A percentile compares a stretch with the other conserved stretches of the same genome.
phyloP scores from a whole-genome alignment of 202 grass and related monocot species.

The Panicum hallii region DNA sequence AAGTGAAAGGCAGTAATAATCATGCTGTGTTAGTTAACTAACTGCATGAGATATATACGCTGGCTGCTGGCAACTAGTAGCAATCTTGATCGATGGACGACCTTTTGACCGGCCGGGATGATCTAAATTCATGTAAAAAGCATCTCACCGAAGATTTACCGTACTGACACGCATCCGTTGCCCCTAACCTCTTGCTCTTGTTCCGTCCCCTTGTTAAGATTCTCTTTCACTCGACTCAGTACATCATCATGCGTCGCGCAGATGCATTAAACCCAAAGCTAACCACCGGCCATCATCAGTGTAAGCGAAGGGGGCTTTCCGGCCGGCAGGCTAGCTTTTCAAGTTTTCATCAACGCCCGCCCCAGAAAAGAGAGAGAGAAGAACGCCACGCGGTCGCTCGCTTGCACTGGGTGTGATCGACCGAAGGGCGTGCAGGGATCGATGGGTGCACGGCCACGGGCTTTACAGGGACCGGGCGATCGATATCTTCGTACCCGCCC shows the following conservation, averaged over 20 bases:
- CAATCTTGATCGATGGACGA: neutral
- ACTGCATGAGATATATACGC: neutral
- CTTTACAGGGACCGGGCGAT: neutral
- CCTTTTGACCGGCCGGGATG: too few species aligned
- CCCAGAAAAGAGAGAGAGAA: neutral
- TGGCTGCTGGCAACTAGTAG: neutral
- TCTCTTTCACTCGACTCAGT: neutral
- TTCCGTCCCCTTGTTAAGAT: slow-evolving; percentile 26
- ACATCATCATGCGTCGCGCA: neutral
- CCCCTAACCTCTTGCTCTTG: neutral
- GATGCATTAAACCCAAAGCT: slow-evolving; percentile 29
- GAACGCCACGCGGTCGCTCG: neutral
- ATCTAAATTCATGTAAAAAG: too few species aligned
- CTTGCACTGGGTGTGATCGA: too few species aligned
- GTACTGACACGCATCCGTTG: neutral
- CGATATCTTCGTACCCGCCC: neutral
- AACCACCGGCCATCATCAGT: neutral
- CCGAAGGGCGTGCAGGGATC: too few species aligned
- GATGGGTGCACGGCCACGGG: neutral
- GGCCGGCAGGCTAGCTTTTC: neutral
- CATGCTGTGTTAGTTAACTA: neutral
- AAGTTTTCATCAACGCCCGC: neutral
- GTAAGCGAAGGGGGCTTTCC: neutral
- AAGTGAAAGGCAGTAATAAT: too few species aligned
- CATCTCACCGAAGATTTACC: too few species aligned